phyloP scores from a whole-genome alignment of 305 asterid species.

The Fraxinus paxiana region DNA sequence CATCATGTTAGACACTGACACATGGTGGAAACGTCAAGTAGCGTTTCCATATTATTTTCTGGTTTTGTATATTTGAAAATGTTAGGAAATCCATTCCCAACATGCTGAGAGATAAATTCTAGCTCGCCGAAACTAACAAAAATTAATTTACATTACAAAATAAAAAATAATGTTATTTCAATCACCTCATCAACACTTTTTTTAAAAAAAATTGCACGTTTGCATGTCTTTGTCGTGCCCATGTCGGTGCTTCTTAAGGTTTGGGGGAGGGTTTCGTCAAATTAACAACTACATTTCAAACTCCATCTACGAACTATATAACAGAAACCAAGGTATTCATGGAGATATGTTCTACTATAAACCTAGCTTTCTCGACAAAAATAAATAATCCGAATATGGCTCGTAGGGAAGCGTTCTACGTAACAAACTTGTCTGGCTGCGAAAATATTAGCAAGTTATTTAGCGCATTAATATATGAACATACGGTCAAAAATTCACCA shows the following conservation, averaged over 20 bases:
- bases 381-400: background rate
- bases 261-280: background rate
- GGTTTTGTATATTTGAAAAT: background rate
- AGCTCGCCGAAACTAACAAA: background rate
- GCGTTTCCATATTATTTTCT: background rate
- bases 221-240: background rate
- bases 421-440: background rate
- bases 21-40: background rate
- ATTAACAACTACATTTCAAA: background rate
- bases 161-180: background rate
- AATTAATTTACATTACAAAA: background rate
- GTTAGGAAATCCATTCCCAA: background rate
- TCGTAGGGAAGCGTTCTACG: background rate
- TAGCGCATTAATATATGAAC: background rate
- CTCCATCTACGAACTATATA: background rate
- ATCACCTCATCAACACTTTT: background rate
- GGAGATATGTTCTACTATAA: background rate
- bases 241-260: background rate
- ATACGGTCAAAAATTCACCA: background rate
- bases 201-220: background rate
- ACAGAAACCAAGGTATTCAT: background rate
- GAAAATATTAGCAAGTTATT: background rate
- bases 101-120: background rate
- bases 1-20: background rate
- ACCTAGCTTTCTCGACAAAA: background rate